These are phyloP conservation scores for Rhytidiadelphus loreus DNA, from an alignment of 225 moss, liverwort and hornwort genomes.

Conservation along the genomic window DNA sequence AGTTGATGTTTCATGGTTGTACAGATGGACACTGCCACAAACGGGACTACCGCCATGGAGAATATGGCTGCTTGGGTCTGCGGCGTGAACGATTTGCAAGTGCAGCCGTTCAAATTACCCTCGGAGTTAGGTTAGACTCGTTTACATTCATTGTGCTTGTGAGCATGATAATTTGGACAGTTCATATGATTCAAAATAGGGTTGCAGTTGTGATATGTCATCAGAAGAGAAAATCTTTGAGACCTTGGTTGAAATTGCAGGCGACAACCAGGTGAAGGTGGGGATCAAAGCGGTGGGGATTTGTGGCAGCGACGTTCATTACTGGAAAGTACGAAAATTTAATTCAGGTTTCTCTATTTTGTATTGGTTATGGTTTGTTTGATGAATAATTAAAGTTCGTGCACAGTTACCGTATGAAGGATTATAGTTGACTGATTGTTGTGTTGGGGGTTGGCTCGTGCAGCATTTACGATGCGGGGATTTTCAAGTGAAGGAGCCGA, in stretches of 20 bases:
- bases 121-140: conserved; percentile 26
- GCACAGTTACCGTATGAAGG: background rate
- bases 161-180: background rate
- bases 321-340: conserved; percentile 35
- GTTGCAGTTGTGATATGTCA: background rate
- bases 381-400: background rate
- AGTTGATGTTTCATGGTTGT: background rate
- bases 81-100: conserved; percentile 39
- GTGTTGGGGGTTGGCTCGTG: background rate
- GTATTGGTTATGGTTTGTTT: background rate
- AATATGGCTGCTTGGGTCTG: conserved; percentile 75
- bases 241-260: conserved; percentile 10
- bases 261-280: conserved; percentile 51
- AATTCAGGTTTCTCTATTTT: background rate
- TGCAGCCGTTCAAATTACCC: conserved; percentile 61
- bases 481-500: conserved; percentile 71
- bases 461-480: conserved; percentile 72
- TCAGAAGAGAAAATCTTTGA: background rate
- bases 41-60: conserved; percentile 1
- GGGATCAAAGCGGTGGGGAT: conserved; percentile 92
- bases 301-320: conserved; percentile 95
- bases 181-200: background rate
- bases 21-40: background rate
- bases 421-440: background rate
- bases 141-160: background rate